Percentiles rank a stretch among this genome's conserved stretches.
Conservation (phyloP, 495 filamentous ascomycete genomes). For the Aspergillus nanangensis region DNA sequence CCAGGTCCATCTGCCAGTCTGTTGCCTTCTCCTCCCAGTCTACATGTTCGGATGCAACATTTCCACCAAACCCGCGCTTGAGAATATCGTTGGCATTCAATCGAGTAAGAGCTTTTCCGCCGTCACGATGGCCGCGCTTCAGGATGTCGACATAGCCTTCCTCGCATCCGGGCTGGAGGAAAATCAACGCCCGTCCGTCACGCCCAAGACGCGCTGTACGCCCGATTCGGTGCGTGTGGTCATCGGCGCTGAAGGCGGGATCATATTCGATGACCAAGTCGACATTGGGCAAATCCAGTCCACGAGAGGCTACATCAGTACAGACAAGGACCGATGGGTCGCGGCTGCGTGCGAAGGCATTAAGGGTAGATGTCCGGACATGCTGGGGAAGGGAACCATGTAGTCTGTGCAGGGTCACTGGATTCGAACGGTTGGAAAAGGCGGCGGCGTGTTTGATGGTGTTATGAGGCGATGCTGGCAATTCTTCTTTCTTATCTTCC, state of each 20-base stretch:
- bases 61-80: conserved; percentile 54
- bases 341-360: conserved; percentile 60
- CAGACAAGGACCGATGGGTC: conserved; percentile 78
- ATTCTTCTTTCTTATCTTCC: conserved; percentile 19
- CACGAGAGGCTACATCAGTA: conserved; percentile 92
- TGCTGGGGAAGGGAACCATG: conserved; percentile 92
- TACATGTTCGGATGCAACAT: conserved; percentile 30
- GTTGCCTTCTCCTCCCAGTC: conserved; percentile 70
- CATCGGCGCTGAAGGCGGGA: conserved; percentile 82
- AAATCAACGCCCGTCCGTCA: conserved; percentile 80
- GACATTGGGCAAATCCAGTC: conserved; percentile 89
- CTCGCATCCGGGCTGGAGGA: conserved; percentile 84
- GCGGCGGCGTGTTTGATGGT: conserved; percentile 48
- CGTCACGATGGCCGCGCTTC: conserved; percentile 52
- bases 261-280: conserved; percentile 95
- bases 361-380: conserved; percentile 77
- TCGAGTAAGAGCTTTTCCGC: conserved; percentile 47
- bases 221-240: conserved; percentile 91
- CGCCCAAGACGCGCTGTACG: conserved; percentile 91
- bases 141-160: conserved; percentile 83
- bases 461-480: conserved; percentile 32
- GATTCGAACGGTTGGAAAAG: conserved; percentile 47
- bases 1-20: conserved; percentile 70
- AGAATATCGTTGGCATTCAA: conserved; percentile 57
- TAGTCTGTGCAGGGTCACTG: conserved; percentile 73